A percentile compares a stretch with the other conserved stretches of the same genome.
Evolutionary conservation across 805 yeast species (phyloP).

Genomic region (Suhomyces sp.): DNA sequence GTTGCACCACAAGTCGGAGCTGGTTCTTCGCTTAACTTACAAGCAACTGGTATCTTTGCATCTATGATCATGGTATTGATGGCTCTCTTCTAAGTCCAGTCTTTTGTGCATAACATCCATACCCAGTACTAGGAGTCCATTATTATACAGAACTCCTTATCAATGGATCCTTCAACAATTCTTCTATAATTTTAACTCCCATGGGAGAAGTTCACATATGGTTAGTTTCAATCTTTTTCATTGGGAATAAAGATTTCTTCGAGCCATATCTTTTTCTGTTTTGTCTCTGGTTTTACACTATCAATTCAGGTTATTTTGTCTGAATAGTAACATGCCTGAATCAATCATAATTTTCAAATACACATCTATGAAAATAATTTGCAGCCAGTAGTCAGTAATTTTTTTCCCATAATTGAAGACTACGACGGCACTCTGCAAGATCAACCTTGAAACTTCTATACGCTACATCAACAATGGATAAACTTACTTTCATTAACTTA

Average conservation of each 20-base stretch:
- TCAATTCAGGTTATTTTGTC: too few species aligned
- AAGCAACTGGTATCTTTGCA: slow-evolving; percentile 1
- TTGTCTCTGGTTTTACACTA: too few species aligned
- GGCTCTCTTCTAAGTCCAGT: not conserved
- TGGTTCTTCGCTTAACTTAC: slow-evolving; percentile 1
- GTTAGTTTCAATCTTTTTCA: too few species aligned
- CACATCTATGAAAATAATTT: not conserved
- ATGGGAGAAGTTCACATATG: not conserved
- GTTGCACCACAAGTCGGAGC: slow-evolving; percentile 5
- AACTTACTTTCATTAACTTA: not conserved
- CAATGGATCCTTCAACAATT: not conserved
- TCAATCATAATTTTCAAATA: not conserved
- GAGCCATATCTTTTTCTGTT: too few species aligned
- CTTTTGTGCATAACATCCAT: too few species aligned
- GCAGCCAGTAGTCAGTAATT: not conserved
- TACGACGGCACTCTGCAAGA: too few species aligned
- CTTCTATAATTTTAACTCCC: not conserved
- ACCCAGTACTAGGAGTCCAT: too few species aligned
- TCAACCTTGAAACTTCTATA: too few species aligned
- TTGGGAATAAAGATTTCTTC: too few species aligned
- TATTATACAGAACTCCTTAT: not conserved
- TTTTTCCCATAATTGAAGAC: too few species aligned
- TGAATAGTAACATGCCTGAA: too few species aligned
- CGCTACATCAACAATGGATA: not conserved
- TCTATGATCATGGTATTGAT: not conserved